Evolutionary conservation across 257 asterid species (phyloP).

Genomic region (Scutellaria minor): DNA sequence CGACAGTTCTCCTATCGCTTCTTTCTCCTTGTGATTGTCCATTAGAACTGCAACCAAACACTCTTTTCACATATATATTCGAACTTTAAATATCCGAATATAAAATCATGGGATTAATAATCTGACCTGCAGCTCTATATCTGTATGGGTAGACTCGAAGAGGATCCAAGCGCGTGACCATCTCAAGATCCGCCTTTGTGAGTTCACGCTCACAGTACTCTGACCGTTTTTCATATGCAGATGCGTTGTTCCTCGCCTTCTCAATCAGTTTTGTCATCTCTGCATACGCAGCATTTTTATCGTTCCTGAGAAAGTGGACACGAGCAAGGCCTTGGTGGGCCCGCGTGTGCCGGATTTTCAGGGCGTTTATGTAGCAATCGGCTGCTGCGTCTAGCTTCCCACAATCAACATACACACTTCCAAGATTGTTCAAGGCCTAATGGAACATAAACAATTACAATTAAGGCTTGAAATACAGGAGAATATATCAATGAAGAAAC

Average conservation of each 20-base stretch:
- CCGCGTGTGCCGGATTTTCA: constrained; percentile 88
- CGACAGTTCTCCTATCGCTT: constrained; percentile 89
- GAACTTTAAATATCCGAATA: too few species aligned
- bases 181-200: constrained; percentile 91
- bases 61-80: background rate
- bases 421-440: constrained; percentile 97
- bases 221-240: constrained; percentile 95
- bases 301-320: constrained; percentile 81
- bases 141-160: constrained; percentile 95
- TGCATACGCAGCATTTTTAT: constrained; percentile 83
- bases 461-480: background rate
- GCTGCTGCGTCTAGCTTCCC: constrained; percentile 90
- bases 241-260: constrained; percentile 86
- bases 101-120: background rate
- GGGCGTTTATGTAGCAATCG: constrained; percentile 97
- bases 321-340: constrained; percentile 99
- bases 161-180: constrained; percentile 89
- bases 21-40: constrained; percentile 94
- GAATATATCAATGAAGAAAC: constrained; percentile 6
- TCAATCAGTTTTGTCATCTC: constrained; percentile 95
- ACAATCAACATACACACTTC: constrained; percentile 92
- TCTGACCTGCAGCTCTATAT: constrained; percentile 97
- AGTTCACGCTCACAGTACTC: constrained; percentile 95
- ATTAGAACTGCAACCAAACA: constrained; percentile 60
- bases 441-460: constrained; percentile 6